Conservation (phyloP, 495 filamentous ascomycete species). For the Penicillium verhagenii region DNA sequence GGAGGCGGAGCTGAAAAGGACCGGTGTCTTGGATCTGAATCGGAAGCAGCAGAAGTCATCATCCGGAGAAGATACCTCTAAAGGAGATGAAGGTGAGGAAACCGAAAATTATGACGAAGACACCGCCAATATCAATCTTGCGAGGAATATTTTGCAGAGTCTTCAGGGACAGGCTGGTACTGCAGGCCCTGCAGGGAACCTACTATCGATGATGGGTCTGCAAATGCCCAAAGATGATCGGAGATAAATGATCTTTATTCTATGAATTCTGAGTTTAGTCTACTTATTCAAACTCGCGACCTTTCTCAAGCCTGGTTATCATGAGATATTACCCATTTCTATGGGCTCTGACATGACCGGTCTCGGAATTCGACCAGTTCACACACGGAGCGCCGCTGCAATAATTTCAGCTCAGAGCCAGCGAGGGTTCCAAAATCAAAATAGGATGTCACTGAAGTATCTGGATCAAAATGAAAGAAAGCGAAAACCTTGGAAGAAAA, state of each 20-base stretch:
- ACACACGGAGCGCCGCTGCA: not conserved
- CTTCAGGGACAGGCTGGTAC: constrained; percentile 85
- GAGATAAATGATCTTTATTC: constrained; percentile 6
- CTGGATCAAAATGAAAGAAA: too few species aligned
- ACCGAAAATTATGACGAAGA: constrained; percentile 48
- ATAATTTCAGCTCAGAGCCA: not conserved
- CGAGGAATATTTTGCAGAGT: constrained; percentile 86
- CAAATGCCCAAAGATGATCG: constrained; percentile 74
- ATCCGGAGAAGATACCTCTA: constrained; percentile 11
- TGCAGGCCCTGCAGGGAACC: constrained; percentile 80
- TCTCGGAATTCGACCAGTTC: not conserved
- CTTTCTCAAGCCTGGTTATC: not conserved
- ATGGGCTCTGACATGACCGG: not conserved
- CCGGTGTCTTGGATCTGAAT: constrained; percentile 72
- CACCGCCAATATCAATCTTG: constrained; percentile 81
- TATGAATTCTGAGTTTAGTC: not conserved
- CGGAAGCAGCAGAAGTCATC: constrained; percentile 27
- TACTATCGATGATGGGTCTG: constrained; percentile 82
- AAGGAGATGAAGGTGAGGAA: constrained; percentile 24
- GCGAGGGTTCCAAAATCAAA: not conserved
- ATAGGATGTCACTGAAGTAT: too few species aligned
- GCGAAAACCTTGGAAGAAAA: too few species aligned
- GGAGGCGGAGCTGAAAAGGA: constrained; percentile 75
- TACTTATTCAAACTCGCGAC: not conserved
- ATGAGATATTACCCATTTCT: not conserved